A percentile compares a stretch with the other conserved stretches of the same genome.
Evolutionary conservation across 1,284 basidiomycete species (phyloP).

Genomic region (Ganoderma multipileum): DNA sequence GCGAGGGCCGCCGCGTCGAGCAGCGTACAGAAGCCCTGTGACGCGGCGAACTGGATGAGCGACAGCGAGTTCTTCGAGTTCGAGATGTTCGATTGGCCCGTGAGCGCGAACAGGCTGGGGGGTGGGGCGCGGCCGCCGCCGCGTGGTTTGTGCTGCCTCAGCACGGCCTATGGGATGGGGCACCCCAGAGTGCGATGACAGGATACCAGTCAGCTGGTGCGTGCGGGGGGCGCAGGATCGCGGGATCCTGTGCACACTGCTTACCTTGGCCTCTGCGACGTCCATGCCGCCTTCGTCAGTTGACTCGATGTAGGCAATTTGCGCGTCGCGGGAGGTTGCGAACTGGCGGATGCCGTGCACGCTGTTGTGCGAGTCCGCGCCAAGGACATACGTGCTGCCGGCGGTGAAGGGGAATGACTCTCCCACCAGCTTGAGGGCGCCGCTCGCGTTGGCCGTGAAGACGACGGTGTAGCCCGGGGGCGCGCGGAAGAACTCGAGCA

Average conservation of each 20-base stretch:
- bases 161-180: conserved; percentile 33
- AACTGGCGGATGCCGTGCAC: conserved; percentile 84
- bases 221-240: background rate
- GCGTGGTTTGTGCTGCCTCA: conserved; percentile 49
- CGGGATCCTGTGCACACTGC: conserved; percentile 43
- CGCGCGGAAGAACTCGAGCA: conserved; percentile 77
- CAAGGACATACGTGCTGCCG: conserved; percentile 65
- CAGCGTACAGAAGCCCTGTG: conserved; percentile 75
- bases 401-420: conserved; percentile 77
- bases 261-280: conserved; percentile 62
- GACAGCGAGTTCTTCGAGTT: conserved; percentile 59
- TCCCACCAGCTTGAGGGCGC: conserved; percentile 80
- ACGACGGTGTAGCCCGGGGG: conserved; percentile 79
- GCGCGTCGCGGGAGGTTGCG: conserved; percentile 59
- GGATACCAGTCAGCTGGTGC: background rate
- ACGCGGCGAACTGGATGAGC: conserved; percentile 61
- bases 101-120: conserved; percentile 73
- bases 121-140: conserved; percentile 46
- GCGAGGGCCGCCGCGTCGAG: conserved; percentile 83
- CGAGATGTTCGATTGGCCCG: conserved; percentile 82
- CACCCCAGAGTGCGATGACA: conserved; percentile 41
- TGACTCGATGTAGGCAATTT: conserved; percentile 70
- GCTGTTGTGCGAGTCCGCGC: conserved; percentile 82
- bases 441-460: conserved; percentile 84
- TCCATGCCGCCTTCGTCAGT: conserved; percentile 69